Evolutionary conservation across 495 filamentous ascomycete genomes (phyloP), one percentile per base, ranked within the genome.

Genomic region (Letharia lupina): DNA sequence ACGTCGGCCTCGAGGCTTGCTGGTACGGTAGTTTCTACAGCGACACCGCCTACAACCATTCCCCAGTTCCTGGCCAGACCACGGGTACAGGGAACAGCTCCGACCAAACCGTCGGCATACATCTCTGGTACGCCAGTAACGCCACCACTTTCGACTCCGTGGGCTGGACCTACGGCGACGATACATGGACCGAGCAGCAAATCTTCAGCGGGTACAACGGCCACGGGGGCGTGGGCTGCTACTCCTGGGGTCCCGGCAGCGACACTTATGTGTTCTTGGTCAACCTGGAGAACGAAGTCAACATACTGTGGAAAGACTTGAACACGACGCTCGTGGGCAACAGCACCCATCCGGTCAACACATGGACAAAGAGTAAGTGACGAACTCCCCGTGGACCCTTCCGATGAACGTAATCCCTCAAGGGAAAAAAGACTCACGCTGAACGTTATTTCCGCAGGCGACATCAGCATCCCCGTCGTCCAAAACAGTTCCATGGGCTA

Each of bases 11-110:
- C 39, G 69, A 76, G 67, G 75, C 73, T 15, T 76, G 75, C 64
- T 76, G 73, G 73, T 74, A 76, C 63, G 75, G 73, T 28, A 71
- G 70, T 64, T 75, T 71, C 65, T 76, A 77, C 65, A 73, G 72
- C 37, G 73, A 74, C 35, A 42, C 45, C 15, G 42, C 64, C 3
- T 70, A 70, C 44, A 47, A 70, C 20, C 69, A 70, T 54, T 58
- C 57, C 12, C 69, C 69, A 2, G 69, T 70, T 8, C 69, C 66
- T 4, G 69, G 69, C 1, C 66, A 68, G 52, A 58, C 44, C 18
- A 31, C 23, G 7, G 33, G 42, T 18, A 60, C 66, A 7, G 70
- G 70, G 50, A 72, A 69, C 44, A 67, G 65, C 56, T 54, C 63
- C 40, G 63, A 65, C 37, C 61, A 65, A 40, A 68, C 65, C 28